Evolutionary conservation across 441 rosid species (phyloP).

Genomic region (Jatropha multifida): DNA sequence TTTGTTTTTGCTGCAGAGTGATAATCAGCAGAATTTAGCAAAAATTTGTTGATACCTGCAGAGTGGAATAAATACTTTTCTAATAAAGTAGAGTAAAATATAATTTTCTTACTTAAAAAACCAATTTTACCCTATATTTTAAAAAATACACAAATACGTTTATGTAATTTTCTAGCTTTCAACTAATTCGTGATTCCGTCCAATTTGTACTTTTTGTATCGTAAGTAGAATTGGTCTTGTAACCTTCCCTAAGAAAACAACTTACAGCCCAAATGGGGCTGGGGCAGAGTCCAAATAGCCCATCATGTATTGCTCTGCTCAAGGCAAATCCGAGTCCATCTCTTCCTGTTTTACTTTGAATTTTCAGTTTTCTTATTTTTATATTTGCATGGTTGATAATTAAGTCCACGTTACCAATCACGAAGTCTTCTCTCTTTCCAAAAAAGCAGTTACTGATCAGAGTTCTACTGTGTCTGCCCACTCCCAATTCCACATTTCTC

Average conservation of each 20-base stretch:
- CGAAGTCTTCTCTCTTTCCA: conserved; percentile 11
- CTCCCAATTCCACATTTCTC: neutral
- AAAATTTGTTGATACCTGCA: neutral
- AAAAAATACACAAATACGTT: too few relatives aligned
- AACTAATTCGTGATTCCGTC: too few relatives aligned
- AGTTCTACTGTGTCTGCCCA: neutral
- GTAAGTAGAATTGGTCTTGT: too few relatives aligned
- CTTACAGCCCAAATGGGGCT: too few relatives aligned
- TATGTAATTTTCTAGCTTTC: too few relatives aligned
- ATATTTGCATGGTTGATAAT: conserved; percentile 11
- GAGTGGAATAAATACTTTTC: too few relatives aligned
- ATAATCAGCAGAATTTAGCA: neutral
- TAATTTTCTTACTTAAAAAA: too few relatives aligned
- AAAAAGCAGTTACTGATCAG: neutral
- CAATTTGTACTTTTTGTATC: too few relatives aligned
- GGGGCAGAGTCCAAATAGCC: neutral
- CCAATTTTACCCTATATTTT: too few relatives aligned
- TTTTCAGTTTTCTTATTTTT: neutral
- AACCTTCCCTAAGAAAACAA: too few relatives aligned
- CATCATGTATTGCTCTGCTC: neutral
- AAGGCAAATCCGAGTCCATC: too few relatives aligned
- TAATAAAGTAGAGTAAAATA: too few relatives aligned
- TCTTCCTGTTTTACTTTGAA: neutral
- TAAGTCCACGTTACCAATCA: neutral
- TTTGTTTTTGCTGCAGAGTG: neutral